These are phyloP conservation scores for Cytospora paraplurivora DNA, from an alignment of 2,329 filamentous ascomycete species.

Conservation along the genomic window DNA sequence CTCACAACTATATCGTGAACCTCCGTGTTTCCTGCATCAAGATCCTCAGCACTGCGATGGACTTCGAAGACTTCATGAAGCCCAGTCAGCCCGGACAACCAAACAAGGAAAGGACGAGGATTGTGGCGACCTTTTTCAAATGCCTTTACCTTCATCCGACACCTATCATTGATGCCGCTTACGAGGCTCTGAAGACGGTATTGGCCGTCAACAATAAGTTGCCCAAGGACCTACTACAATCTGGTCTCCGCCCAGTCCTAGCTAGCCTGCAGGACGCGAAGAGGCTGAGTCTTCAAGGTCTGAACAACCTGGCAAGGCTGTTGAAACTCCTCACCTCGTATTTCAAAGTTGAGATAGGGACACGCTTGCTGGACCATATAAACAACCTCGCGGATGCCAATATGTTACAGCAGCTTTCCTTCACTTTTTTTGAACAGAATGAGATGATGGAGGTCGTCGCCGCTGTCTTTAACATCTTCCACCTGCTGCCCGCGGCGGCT, in stretches of 20 bases:
- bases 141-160: conserved; percentile 91
- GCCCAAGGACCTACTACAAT: conserved; percentile 92
- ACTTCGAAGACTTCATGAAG: conserved; percentile 87
- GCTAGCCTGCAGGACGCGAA: conserved; percentile 95
- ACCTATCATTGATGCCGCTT: conserved; percentile 90
- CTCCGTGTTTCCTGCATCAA: conserved; percentile 91
- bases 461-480: conserved; percentile 95
- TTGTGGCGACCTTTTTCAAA: conserved; percentile 97
- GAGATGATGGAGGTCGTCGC: conserved; percentile 92
- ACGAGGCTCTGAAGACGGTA: conserved; percentile 84
- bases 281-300: conserved; percentile 80
- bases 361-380: conserved; percentile 89
- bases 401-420: conserved; percentile 85
- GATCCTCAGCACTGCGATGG: conserved; percentile 89
- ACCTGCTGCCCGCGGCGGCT: conserved; percentile 87
- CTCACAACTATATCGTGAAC: conserved; percentile 91
- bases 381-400: conserved; percentile 83
- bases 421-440: conserved; percentile 92
- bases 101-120: conserved; percentile 67
- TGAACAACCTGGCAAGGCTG: conserved; percentile 88
- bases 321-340: conserved; percentile 94
- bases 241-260: conserved; percentile 89
- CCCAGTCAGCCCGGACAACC: conserved; percentile 51
- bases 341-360: conserved; percentile 98
- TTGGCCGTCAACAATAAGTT: conserved; percentile 87